These are phyloP conservation scores for Cicer cuneatum DNA, from an alignment of 306 rosid genomes.

Conservation along the genomic window DNA sequence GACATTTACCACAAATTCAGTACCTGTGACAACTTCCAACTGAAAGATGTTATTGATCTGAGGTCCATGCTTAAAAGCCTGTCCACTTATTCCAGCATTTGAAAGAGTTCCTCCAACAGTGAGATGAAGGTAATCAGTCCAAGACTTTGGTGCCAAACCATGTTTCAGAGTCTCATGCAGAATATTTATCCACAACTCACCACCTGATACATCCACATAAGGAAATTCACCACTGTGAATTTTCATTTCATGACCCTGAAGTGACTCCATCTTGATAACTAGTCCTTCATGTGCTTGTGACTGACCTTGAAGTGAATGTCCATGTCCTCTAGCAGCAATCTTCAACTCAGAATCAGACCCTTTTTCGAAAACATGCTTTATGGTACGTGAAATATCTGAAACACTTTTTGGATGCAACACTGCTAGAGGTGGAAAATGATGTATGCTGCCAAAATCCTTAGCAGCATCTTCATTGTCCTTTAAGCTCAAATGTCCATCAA, in stretches of 20 bases:
- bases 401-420: slow-evolving; percentile 78
- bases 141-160: slow-evolving; percentile 93
- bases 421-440: slow-evolving; percentile 76
- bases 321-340: slow-evolving; percentile 95
- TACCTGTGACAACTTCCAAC: slow-evolving; percentile 94
- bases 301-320: slow-evolving; percentile 87
- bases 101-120: slow-evolving; percentile 97
- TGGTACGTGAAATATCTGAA: slow-evolving; percentile 64
- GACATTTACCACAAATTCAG: background rate
- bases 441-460: slow-evolving; percentile 79
- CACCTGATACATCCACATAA: slow-evolving; percentile 87
- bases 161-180: slow-evolving; percentile 79
- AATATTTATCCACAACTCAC: slow-evolving; percentile 92
- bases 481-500: slow-evolving; percentile 76
- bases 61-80: slow-evolving; percentile 95
- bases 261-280: slow-evolving; percentile 83
- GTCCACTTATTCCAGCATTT: slow-evolving; percentile 94
- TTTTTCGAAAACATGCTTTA: slow-evolving; percentile 60
- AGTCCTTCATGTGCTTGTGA: slow-evolving; percentile 79
- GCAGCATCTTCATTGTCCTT: slow-evolving; percentile 64
- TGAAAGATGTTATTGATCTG: slow-evolving; percentile 82
- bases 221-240: slow-evolving; percentile 62
- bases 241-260: slow-evolving; percentile 55
- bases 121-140: slow-evolving; percentile 97
- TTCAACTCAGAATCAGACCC: slow-evolving; percentile 68